Conservation (phyloP, 2,329 filamentous ascomycete species). For the Penicillium brevicompactum region DNA sequence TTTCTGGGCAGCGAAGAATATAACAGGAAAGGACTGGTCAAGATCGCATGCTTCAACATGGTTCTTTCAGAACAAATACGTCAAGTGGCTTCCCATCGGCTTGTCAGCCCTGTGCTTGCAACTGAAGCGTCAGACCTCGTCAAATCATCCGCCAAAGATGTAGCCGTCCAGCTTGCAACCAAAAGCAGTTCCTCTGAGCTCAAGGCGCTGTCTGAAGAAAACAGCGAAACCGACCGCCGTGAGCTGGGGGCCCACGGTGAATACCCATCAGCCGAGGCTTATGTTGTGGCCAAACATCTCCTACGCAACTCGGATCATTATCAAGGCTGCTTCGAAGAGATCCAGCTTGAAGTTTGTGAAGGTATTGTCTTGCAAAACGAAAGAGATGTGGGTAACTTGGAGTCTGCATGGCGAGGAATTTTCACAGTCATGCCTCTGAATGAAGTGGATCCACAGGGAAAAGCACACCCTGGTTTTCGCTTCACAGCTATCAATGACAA, state of each 20-base stretch:
- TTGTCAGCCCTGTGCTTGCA: constrained; percentile 26
- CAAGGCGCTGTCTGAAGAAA: constrained; percentile 48
- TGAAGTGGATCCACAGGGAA: constrained; percentile 55
- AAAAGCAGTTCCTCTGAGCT: constrained; percentile 40
- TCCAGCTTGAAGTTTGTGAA: constrained; percentile 37
- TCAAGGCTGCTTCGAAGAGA: constrained; percentile 46
- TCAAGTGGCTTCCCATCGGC: constrained; percentile 39
- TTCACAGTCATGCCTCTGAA: constrained; percentile 57
- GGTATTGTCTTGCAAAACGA: constrained; percentile 22
- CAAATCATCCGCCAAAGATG: constrained; percentile 35
- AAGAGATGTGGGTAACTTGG: constrained; percentile 35
- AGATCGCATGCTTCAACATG: constrained; percentile 34
- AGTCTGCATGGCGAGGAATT: constrained; percentile 45
- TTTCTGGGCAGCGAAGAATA: constrained; percentile 16
- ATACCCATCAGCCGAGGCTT: constrained; percentile 46
- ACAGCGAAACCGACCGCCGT: constrained; percentile 41
- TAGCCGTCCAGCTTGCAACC: constrained; percentile 39
- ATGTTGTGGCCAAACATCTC: constrained; percentile 51
- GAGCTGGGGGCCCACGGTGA: constrained; percentile 53
- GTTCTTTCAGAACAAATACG: constrained; percentile 42
- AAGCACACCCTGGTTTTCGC: constrained; percentile 45
- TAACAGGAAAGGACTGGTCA: constrained; percentile 22
- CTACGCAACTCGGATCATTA: constrained; percentile 35
- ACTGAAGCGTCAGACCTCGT: constrained; percentile 34
- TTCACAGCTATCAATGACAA: constrained; percentile 47